Percentiles rank a stretch among this genome's conserved stretches.
Evolutionary conservation across 805 yeast species (phyloP).

Genomic region (Dipodascus geniculatus): DNA sequence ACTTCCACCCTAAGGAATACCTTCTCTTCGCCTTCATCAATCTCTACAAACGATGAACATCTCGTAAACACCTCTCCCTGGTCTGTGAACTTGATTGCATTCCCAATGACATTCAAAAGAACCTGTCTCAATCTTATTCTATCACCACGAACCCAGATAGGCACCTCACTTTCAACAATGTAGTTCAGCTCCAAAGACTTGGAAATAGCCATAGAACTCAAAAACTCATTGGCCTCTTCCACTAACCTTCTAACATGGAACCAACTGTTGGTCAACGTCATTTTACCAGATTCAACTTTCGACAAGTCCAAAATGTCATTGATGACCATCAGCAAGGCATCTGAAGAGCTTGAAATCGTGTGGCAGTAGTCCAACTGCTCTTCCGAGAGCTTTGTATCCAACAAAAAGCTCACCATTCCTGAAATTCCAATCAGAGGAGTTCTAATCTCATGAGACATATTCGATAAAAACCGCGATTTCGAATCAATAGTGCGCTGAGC

Average conservation of each 20-base stretch:
- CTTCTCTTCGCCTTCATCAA: slow-evolving; percentile 5
- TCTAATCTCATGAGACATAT: slow-evolving; percentile 28
- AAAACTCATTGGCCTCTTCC: slow-evolving; percentile 25
- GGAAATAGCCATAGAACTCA: slow-evolving; percentile 24
- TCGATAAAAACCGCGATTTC: slow-evolving; percentile 28
- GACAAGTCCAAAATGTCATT: slow-evolving; percentile 27
- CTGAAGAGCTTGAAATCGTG: slow-evolving; percentile 24
- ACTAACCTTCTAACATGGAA: slow-evolving; percentile 23
- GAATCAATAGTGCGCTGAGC: slow-evolving; percentile 26
- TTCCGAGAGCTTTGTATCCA: slow-evolving; percentile 22
- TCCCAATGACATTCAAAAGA: slow-evolving; percentile 24
- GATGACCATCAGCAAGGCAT: slow-evolving; percentile 24
- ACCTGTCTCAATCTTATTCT: slow-evolving; percentile 26
- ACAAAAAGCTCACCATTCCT: slow-evolving; percentile 26
- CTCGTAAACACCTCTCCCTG: slow-evolving; percentile 23
- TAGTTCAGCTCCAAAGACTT: slow-evolving; percentile 24
- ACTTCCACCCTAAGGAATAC: slow-evolving; percentile 21
- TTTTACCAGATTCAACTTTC: slow-evolving; percentile 27
- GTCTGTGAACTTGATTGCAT: slow-evolving; percentile 26
- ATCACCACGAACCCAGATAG: slow-evolving; percentile 24
- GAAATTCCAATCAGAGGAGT: slow-evolving; percentile 28
- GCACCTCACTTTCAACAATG: slow-evolving; percentile 21
- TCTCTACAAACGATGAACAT: slow-evolving; percentile 14
- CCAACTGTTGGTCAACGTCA: slow-evolving; percentile 21
- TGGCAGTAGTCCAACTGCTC: slow-evolving; percentile 27